phyloP scores from a whole-genome alignment of 306 rosid genomes.

The Rubus parviflorus region DNA sequence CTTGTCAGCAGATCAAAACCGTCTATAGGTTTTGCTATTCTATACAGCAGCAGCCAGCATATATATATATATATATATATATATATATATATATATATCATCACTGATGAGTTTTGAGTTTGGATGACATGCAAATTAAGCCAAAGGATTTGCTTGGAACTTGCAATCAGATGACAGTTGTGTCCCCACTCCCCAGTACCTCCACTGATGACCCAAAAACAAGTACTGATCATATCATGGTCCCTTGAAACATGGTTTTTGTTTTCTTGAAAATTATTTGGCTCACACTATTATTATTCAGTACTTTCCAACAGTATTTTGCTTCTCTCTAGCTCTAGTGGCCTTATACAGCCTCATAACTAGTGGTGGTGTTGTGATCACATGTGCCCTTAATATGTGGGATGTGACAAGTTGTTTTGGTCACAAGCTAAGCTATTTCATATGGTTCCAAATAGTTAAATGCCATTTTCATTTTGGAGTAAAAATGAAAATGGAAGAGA shows the following conservation, averaged over 20 bases:
- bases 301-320: neutral
- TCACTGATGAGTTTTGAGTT: slow-evolving; percentile 4
- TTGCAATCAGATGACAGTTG: slow-evolving; percentile 11
- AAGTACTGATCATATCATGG: neutral
- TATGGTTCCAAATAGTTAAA: neutral
- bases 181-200: neutral
- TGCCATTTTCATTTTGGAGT: neutral
- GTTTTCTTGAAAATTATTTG: slow-evolving; percentile 8
- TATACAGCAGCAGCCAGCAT: neutral
- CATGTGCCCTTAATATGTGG: slow-evolving; percentile 16
- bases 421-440: neutral
- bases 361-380: slow-evolving; percentile 5
- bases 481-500: neutral
- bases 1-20: slow-evolving; percentile 24
- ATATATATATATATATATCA: neutral
- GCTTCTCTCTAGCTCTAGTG: neutral
- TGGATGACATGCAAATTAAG: slow-evolving; percentile 16
- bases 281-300: neutral
- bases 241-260: slow-evolving; percentile 20
- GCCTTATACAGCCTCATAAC: neutral
- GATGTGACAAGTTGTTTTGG: slow-evolving; percentile 13
- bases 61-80: neutral
- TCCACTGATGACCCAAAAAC: neutral
- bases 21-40: neutral
- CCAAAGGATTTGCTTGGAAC: neutral